phyloP scores from a whole-genome alignment of 1,284 basidiomycete species.

The Sanghuangporus baumii region DNA sequence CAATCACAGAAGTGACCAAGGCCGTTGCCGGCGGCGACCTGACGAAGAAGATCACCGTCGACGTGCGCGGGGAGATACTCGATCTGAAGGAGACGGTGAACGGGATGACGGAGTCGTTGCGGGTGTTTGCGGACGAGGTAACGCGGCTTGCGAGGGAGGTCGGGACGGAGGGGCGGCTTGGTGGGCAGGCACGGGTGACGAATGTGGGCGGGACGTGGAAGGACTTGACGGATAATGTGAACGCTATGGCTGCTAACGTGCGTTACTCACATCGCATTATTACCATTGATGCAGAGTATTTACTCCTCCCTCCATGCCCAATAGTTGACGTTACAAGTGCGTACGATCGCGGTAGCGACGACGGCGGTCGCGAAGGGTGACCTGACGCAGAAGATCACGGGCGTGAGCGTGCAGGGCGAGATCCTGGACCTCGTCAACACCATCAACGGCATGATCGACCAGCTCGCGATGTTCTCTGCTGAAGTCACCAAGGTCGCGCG shows the following conservation, averaged over 20 bases:
- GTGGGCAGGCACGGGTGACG: conserved; percentile 82
- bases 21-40: conserved; percentile 88
- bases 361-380: conserved; percentile 95
- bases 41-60: conserved; percentile 86
- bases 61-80: conserved; percentile 87
- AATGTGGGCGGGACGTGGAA: conserved; percentile 98
- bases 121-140: conserved; percentile 85
- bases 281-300: not conserved
- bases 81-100: conserved; percentile 87
- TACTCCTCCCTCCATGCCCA: too few species aligned
- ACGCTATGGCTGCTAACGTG: conserved; percentile 82
- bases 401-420: conserved; percentile 92
- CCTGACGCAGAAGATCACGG: conserved; percentile 88
- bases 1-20: conserved; percentile 82
- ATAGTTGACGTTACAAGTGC: conserved; percentile 84
- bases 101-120: conserved; percentile 85
- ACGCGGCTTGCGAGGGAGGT: conserved; percentile 87
- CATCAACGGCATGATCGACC: conserved; percentile 96
- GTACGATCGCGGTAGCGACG: conserved; percentile 92
- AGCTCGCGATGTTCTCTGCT: conserved; percentile 88
- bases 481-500: conserved; percentile 95
- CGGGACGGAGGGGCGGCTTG: conserved; percentile 86
- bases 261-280: conserved; percentile 24
- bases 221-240: conserved; percentile 92
- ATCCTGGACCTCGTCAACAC: conserved; percentile 92